Conservation (phyloP, 331 rosid genomes). For the Telfairia occidentalis region DNA sequence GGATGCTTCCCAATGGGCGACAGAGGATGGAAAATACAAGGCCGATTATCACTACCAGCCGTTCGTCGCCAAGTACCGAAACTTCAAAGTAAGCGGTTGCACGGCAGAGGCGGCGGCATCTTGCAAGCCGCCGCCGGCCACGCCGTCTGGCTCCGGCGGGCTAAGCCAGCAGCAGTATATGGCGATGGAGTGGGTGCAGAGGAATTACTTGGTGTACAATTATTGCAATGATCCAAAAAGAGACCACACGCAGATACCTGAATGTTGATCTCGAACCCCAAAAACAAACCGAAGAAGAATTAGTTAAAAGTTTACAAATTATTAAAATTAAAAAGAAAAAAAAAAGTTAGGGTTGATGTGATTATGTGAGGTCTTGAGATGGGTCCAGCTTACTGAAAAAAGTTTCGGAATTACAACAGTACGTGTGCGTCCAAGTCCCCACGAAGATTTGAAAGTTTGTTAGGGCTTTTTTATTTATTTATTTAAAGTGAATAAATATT, state of each 20-base stretch:
- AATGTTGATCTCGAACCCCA: conserved; percentile 31
- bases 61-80: conserved; percentile 47
- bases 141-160: conserved; percentile 24
- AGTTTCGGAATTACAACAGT: neutral
- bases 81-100: conserved; percentile 59
- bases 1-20: conserved; percentile 97
- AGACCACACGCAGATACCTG: conserved; percentile 68
- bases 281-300: neutral
- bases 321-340: neutral
- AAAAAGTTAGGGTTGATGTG: neutral
- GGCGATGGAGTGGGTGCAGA: conserved; percentile 71
- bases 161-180: conserved; percentile 39
- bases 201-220: conserved; percentile 54
- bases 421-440: conserved; percentile 11
- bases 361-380: conserved; percentile 13
- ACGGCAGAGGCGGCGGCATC: conserved; percentile 17
- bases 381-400: neutral
- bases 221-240: conserved; percentile 69
- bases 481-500: neutral
- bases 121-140: conserved; percentile 40
- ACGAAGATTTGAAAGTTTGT: neutral
- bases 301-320: neutral
- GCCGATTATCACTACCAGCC: conserved; percentile 78
- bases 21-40: conserved; percentile 78
- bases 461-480: neutral